Conservation (phyloP, 1,139 yeast species). For the Taiozyma sp. region DNA sequence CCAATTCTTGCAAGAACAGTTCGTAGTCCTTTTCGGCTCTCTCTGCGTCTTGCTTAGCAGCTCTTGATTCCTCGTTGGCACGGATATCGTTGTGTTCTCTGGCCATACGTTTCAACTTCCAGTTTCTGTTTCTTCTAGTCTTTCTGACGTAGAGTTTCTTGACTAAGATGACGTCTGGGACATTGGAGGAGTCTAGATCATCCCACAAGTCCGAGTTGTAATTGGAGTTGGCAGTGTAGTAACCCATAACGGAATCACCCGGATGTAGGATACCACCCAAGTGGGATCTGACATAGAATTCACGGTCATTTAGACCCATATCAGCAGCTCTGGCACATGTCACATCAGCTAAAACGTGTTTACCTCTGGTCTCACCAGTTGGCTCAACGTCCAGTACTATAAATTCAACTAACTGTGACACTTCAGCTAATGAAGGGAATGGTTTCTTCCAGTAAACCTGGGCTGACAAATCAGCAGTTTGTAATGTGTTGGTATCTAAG, state of each 20-base stretch:
- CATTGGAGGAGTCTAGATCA: conserved; percentile 42
- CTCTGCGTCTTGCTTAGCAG: conserved; percentile 83
- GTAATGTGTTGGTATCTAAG: conserved; percentile 77
- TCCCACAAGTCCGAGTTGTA: conserved; percentile 88
- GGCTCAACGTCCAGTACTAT: conserved; percentile 92
- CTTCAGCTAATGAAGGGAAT: conserved; percentile 72
- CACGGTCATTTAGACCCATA: conserved; percentile 77
- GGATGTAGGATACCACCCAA: conserved; percentile 92
- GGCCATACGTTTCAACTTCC: conserved; percentile 99
- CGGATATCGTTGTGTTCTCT: conserved; percentile 85
- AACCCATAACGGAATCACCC: conserved; percentile 93
- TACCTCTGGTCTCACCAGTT: conserved; percentile 78
- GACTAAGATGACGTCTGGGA: conserved; percentile 88
- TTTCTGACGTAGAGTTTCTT: conserved; percentile 88
- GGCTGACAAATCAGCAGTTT: conserved; percentile 72
- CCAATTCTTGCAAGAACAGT: conserved; percentile 91
- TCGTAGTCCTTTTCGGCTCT: conserved; percentile 95
- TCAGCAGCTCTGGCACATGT: conserved; percentile 85
- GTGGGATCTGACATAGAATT: conserved; percentile 80
- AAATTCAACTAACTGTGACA: conserved; percentile 78
- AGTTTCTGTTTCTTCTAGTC: conserved; percentile 73
- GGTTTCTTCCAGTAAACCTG: conserved; percentile 85
- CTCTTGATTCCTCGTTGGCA: conserved; percentile 71
- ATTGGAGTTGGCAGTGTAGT: conserved; percentile 75
- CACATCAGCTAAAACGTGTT: conserved; percentile 80